Conservation (phyloP, 2,329 filamentous ascomycete species). For the Aspergillus glaucus region DNA sequence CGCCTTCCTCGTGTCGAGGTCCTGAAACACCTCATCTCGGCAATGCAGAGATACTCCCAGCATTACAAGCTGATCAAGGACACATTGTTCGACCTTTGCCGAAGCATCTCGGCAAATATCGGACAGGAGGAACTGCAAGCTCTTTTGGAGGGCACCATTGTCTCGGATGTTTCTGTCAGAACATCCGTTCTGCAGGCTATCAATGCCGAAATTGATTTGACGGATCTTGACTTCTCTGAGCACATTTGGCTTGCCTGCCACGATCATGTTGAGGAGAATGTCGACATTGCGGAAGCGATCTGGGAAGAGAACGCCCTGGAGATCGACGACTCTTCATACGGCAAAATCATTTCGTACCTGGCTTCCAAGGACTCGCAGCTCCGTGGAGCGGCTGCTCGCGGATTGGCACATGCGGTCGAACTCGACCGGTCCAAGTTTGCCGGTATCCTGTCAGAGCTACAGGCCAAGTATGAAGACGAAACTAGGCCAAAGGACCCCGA, state of each 20-base stretch:
- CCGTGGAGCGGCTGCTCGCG: conserved; percentile 72
- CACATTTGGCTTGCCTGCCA: conserved; percentile 93
- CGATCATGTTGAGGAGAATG: conserved; percentile 83
- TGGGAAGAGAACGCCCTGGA: conserved; percentile 90
- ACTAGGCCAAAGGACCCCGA: conserved; percentile 77
- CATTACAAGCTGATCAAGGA: conserved; percentile 96
- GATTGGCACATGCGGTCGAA: conserved; percentile 68
- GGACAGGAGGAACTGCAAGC: conserved; percentile 63
- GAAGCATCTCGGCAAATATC: conserved; percentile 79
- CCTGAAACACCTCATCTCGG: conserved; percentile 63
- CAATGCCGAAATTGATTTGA: conserved; percentile 85
- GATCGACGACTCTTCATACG: conserved; percentile 58
- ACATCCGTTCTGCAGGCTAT: conserved; percentile 83
- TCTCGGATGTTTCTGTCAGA: conserved; percentile 71
- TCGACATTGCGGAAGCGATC: conserved; percentile 73
- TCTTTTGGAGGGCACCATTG: conserved; percentile 71
- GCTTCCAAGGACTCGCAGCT: conserved; percentile 74
- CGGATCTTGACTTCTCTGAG: conserved; percentile 75
- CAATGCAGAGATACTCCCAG: conserved; percentile 83
- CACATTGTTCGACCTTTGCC: conserved; percentile 77
- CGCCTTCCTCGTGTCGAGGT: conserved; percentile 71
- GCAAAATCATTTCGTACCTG: conserved; percentile 69
- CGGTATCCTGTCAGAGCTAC: conserved; percentile 58
- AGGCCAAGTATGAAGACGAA: conserved; percentile 67
- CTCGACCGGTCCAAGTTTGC: conserved; percentile 55